A percentile compares a stretch with the other conserved stretches of the same genome.
phyloP scores from a whole-genome alignment of 805 yeast species.

The Middelhovenomyces tepae region DNA sequence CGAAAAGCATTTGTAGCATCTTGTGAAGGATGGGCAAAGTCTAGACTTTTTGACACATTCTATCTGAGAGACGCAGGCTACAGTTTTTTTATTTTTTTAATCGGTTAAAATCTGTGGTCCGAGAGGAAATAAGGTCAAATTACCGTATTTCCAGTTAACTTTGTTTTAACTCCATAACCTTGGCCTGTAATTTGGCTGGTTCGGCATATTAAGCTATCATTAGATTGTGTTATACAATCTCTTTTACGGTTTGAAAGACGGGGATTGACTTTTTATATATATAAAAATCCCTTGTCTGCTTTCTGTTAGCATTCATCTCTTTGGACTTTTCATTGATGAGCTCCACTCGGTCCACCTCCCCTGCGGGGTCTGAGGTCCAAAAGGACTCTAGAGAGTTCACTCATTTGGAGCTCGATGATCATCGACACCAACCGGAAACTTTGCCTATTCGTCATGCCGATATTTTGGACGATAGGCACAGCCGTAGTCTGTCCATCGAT shows the following conservation, averaged over 20 bases:
- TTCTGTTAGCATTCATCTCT: constrained; percentile 7
- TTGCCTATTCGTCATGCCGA: constrained; percentile 24
- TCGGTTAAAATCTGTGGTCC: constrained; percentile 1
- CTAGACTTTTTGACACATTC: no score
- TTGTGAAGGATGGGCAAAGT: no score
- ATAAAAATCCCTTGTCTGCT: constrained; percentile 14
- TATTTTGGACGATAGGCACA: constrained; percentile 10
- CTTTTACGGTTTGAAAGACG: no score
- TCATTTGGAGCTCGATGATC: constrained; percentile 34
- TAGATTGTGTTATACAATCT: no score
- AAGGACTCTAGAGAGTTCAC: constrained; percentile 1
- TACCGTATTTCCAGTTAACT: no score
- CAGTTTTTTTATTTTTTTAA: neutral
- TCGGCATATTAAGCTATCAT: no score
- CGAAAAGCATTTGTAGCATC: constrained; percentile 8
- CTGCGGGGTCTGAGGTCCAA: no score
- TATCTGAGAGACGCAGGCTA: neutral
- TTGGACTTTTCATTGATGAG: no score
- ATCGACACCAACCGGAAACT: constrained; percentile 40
- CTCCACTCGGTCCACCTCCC: no score
- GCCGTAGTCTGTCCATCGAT: constrained; percentile 12
- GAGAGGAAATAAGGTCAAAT: no score
- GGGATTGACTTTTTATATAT: constrained; percentile 7
- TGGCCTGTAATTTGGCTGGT: no score
- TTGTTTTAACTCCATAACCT: no score